Base-by-base conservation (phyloP, 139 green algal species). In the Chlorella sp. region DNA sequence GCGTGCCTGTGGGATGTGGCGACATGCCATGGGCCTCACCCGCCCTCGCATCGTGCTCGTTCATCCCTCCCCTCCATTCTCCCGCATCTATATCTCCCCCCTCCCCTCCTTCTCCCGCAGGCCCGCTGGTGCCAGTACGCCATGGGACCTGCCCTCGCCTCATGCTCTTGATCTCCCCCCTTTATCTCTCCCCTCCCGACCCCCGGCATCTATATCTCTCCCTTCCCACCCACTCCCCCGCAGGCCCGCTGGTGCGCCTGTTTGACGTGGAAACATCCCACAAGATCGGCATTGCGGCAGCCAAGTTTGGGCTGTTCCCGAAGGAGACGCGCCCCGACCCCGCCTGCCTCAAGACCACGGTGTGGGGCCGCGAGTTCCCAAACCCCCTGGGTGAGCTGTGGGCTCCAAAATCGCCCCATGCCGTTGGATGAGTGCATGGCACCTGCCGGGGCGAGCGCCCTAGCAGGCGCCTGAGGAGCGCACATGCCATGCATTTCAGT, bases 321-420 rank as follows among this genome's bases (percentile, higher is more conserved):
- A 76, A 51, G 36, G 95, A 97, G 76, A 93, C 85, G 0, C 85
- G 94, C 0, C 88, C 89, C 46, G 94, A 98, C 76, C 90, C 88
- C 2, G 78, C 90, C 2, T 87, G 75, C 11, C 89, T 99, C 48
- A n/a, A 75, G 2, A 92, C 90, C 17, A 92, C 84, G 22, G 87
- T 97, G 5, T 98, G 94, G 92, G 92, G 92, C 30, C 87, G 89
- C 1, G 46, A 87, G 17, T 98, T 99, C 54, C 36, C 85, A 9
- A 99, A 99, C 88, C 97, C 97, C 4, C 84, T 99, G 17, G 97
- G 94, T 95, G 58, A 83, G 88, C 2, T n/a, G n/a, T n/a, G n/a
- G n/a, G n/a, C n/a, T n/a, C n/a, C n/a, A n/a, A n/a, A n/a, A n/a
- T n/a, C n/a, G n/a, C n/a, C n/a, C n/a, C n/a, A n/a, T n/a, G n/a